phyloP scores from a whole-genome alignment of 2,329 filamentous ascomycete genomes.

The Aaosphaeria pasadenensis region DNA sequence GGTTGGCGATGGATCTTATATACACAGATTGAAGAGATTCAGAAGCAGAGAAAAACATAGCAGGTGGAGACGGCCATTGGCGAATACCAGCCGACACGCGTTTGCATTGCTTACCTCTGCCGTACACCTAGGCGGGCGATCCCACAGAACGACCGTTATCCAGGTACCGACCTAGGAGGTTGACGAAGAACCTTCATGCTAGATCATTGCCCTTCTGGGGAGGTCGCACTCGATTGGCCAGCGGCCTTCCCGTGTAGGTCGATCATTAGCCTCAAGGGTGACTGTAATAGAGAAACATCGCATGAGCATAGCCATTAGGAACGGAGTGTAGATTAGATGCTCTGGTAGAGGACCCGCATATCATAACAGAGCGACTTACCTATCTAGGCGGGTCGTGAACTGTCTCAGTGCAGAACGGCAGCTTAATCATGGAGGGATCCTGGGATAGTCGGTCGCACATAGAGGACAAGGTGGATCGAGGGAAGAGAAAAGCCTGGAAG shows the following conservation, averaged over 20 bases:
- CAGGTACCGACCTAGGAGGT: slow-evolving; percentile 20
- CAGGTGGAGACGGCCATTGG: slow-evolving; percentile 4
- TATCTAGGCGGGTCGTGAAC: not conserved
- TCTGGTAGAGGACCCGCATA: not conserved
- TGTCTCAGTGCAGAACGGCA: not conserved
- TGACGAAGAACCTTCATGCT: slow-evolving; percentile 9
- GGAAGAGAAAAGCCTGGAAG: too few relatives aligned
- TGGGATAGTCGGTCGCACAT: too few relatives aligned
- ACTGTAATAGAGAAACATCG: not conserved
- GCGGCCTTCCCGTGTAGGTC: not conserved
- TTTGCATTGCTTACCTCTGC: too few relatives aligned
- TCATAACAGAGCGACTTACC: not conserved
- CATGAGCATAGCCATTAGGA: too few relatives aligned
- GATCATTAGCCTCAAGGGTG: not conserved
- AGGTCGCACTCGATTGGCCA: not conserved
- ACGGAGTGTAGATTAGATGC: not conserved
- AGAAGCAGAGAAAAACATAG: slow-evolving; percentile 4
- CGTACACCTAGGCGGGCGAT: not conserved
- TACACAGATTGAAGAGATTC: slow-evolving; percentile 12
- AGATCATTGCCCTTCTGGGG: slow-evolving; percentile 6
- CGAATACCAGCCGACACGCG: too few relatives aligned
- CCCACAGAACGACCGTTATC: slow-evolving; percentile 6
- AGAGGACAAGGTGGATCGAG: too few relatives aligned
- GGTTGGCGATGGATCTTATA: slow-evolving; percentile 24
- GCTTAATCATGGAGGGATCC: not conserved